Evolutionary conservation across 352 stramenopile genomes (phyloP), one percentile per base, ranked within the genome.

Genomic region (Blastocystis sp.): DNA sequence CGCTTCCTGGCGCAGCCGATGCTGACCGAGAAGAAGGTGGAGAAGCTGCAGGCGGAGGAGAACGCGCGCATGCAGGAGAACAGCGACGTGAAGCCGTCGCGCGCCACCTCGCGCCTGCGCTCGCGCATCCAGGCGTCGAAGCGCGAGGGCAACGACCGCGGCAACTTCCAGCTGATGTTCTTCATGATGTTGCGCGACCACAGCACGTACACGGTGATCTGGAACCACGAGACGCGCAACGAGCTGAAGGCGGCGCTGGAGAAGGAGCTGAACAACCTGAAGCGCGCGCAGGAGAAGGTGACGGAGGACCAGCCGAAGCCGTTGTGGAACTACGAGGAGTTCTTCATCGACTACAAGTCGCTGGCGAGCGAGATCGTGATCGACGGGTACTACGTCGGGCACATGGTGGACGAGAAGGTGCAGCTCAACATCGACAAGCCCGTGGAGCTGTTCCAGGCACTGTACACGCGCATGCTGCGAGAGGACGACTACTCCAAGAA

Each of bases 241-340:
- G 95, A 98, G 84, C 91, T 98, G 61, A 92, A 93, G 9, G 91
- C 89, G 62, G 92, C 93, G 40, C 90, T 98, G 45, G 91, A 93
- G 61, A 86, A 82, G 69, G 92, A 94, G 89, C 90, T 94, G 28
- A 76, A 90, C 28, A 93, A 94, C 86, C 94, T 98, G 79, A 90
- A 96, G 71, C 88, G 89, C 7, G 87, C 40, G n/a, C 56, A 82
- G 34, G 48, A 78, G 21, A 77, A 69, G 56, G 34, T 66, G 17
- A 88, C 38, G 40, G 69, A 89, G 61, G 69, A 80, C 11, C 94
- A 97, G 71, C 92, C 90, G 5, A 91, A 93, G 59, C 93, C 94
- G 23, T 92, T 94, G 19, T 98, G 95, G 95, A 98, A 98, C 89
- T 95, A 96, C 82, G 94, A 98, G 90, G 94, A 98, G 90, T 98